phyloP scores from a whole-genome alignment of 768 basidiomycete species.

The Termitomyces heimii region DNA sequence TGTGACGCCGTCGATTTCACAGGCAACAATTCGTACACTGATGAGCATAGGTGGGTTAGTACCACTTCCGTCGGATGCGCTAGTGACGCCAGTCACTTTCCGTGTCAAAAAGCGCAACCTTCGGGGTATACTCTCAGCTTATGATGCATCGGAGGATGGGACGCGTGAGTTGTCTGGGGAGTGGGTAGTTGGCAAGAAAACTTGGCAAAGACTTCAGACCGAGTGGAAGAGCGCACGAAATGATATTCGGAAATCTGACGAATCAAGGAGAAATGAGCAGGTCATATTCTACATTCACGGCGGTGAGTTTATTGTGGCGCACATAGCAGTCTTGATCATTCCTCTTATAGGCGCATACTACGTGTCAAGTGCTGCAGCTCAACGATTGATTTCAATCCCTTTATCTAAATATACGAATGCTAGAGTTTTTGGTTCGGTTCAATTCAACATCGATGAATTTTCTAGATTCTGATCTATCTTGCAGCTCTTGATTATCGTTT shows the following conservation, averaged over 20 bases:
- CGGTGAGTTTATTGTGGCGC: slow-evolving; percentile 40
- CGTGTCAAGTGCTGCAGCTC: slow-evolving; percentile 84
- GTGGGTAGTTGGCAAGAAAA: slow-evolving; percentile 92
- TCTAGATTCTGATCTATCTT: slow-evolving; percentile 1
- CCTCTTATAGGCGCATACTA: slow-evolving; percentile 76
- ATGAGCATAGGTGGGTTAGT: slow-evolving; percentile 79
- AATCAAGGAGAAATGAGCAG: slow-evolving; percentile 51
- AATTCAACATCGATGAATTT: background rate
- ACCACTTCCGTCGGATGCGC: slow-evolving; percentile 86
- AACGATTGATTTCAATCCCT: slow-evolving; percentile 86
- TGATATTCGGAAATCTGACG: slow-evolving; percentile 10
- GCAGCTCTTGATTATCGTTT: slow-evolving; percentile 92
- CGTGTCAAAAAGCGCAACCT: slow-evolving; percentile 65
- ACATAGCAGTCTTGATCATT: background rate
- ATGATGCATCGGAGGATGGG: slow-evolving; percentile 74
- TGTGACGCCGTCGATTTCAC: background rate
- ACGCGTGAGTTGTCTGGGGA: slow-evolving; percentile 82
- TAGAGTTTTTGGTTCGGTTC: slow-evolving; percentile 64
- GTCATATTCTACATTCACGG: slow-evolving; percentile 95
- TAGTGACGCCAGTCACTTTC: slow-evolving; percentile 94
- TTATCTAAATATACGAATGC: slow-evolving; percentile 85
- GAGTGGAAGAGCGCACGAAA: slow-evolving; percentile 62
- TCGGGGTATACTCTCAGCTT: slow-evolving; percentile 72
- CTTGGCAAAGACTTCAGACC: slow-evolving; percentile 82
- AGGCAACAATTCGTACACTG: slow-evolving; percentile 49